These are phyloP conservation scores for Moniliella sp. DNA, from an alignment of 1,284 basidiomycete genomes.

Conservation along the genomic window DNA sequence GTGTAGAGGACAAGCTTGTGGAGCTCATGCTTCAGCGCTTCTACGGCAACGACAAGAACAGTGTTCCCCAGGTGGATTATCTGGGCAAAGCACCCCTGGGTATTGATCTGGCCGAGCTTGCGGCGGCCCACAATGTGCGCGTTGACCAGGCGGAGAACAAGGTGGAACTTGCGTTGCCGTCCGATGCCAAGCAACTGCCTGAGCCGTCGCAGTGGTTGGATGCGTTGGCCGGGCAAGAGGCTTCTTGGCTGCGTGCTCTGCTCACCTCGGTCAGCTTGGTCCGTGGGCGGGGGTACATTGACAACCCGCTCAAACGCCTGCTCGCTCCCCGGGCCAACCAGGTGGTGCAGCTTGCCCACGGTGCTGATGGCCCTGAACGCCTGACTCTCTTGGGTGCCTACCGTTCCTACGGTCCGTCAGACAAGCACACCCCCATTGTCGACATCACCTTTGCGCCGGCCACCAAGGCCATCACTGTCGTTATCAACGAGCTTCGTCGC, in stretches of 20 bases:
- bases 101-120: conserved; percentile 35
- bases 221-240: conserved; percentile 53
- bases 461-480: conserved; percentile 45
- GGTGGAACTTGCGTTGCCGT: conserved; percentile 7
- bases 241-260: conserved; percentile 70
- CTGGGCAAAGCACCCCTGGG: conserved; percentile 43
- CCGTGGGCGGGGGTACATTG: conserved; percentile 43
- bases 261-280: conserved; percentile 54
- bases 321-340: conserved; percentile 62
- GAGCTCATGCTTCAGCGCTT: conserved; percentile 57
- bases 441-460: conserved; percentile 36
- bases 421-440: conserved; percentile 58
- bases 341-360: conserved; percentile 45
- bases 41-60: conserved; percentile 56
- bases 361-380: conserved; percentile 38
- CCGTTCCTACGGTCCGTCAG: conserved; percentile 57
- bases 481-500: conserved; percentile 62
- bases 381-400: conserved; percentile 53
- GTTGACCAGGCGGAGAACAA: conserved; percentile 20
- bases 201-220: conserved; percentile 53
- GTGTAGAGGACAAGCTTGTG: conserved; percentile 58
- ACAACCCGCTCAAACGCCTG: conserved; percentile 70
- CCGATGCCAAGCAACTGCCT: conserved; percentile 6
- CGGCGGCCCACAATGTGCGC: conserved; percentile 37
- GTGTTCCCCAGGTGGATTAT: conserved; percentile 67